phyloP scores from a whole-genome alignment of 441 rosid species.

The Syzygium syzygioides region DNA sequence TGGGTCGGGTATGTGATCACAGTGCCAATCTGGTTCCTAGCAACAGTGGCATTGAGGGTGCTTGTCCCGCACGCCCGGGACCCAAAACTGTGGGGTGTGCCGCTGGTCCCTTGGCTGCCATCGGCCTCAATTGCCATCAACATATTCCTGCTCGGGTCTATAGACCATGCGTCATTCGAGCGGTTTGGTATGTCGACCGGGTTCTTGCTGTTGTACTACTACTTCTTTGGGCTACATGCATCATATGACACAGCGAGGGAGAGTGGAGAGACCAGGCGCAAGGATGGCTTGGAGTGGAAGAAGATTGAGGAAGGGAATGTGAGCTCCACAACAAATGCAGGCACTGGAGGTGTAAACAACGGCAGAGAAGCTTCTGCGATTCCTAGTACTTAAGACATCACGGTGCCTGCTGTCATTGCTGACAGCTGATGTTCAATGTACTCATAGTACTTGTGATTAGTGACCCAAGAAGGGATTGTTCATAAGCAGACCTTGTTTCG shows the following conservation, averaged over 20 bases:
- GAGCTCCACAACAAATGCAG: not conserved
- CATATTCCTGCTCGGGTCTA: slow-evolving; percentile 65
- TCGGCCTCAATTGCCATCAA: slow-evolving; percentile 35
- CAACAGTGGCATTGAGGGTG: not conserved
- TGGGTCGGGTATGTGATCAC: not conserved
- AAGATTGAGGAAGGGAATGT: slow-evolving; percentile 38
- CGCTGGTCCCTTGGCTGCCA: slow-evolving; percentile 11
- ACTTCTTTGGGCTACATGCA: slow-evolving; percentile 1
- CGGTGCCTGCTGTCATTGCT: not conserved
- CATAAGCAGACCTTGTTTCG: not conserved
- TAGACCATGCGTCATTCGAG: not conserved
- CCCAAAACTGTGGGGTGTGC: slow-evolving; percentile 24
- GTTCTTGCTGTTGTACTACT: slow-evolving; percentile 1
- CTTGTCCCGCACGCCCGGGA: slow-evolving; percentile 22
- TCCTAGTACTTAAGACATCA: not conserved
- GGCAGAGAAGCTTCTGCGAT: not conserved
- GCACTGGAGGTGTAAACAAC: not conserved
- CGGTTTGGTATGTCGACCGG: slow-evolving; percentile 42
- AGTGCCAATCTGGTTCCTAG: not conserved
- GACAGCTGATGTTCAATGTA: not conserved
- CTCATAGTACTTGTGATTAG: not conserved
- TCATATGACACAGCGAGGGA: slow-evolving; percentile 2
- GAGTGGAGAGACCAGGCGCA: not conserved
- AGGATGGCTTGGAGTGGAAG: slow-evolving; percentile 21
- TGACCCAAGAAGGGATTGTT: not conserved